phyloP scores from a whole-genome alignment of 306 rosid genomes.

The Cicer pinnatifidum region DNA sequence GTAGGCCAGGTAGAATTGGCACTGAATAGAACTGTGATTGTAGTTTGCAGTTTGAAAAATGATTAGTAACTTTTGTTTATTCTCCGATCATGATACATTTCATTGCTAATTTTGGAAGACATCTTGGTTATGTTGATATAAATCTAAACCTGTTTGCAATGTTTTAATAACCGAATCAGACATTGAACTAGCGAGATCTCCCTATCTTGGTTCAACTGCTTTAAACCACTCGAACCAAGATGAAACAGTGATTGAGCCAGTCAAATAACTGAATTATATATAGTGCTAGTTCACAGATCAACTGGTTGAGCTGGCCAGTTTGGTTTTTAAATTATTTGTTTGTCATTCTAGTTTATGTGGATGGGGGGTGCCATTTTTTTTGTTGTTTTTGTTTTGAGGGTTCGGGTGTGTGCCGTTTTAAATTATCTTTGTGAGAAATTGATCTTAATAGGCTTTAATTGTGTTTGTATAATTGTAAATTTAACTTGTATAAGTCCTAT shows the following conservation, averaged over 20 bases:
- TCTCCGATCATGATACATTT: slow-evolving; percentile 28
- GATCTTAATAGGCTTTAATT: background rate
- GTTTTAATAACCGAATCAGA: no score
- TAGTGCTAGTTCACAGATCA: no score
- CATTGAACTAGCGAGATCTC: no score
- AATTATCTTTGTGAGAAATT: slow-evolving; percentile 3
- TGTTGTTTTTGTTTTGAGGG: background rate
- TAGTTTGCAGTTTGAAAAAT: background rate
- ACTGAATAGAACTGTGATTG: slow-evolving; percentile 23
- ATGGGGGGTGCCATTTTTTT: background rate
- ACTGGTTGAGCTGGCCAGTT: no score
- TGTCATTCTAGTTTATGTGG: background rate
- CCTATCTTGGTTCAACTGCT: no score
- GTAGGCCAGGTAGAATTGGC: background rate
- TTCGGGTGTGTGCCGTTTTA: background rate
- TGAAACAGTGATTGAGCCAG: no score
- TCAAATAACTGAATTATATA: no score
- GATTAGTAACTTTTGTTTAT: background rate
- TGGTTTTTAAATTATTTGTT: background rate
- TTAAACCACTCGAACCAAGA: no score
- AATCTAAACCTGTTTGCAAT: slow-evolving; percentile 1
- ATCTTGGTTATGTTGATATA: slow-evolving; percentile 7
- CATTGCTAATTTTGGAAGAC: slow-evolving; percentile 7
- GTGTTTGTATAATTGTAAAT: slow-evolving; percentile 31
- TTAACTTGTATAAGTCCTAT: slow-evolving; percentile 31